Conservation (phyloP, 176 grass and related monocot species). For the Oryza rufipogon region DNA sequence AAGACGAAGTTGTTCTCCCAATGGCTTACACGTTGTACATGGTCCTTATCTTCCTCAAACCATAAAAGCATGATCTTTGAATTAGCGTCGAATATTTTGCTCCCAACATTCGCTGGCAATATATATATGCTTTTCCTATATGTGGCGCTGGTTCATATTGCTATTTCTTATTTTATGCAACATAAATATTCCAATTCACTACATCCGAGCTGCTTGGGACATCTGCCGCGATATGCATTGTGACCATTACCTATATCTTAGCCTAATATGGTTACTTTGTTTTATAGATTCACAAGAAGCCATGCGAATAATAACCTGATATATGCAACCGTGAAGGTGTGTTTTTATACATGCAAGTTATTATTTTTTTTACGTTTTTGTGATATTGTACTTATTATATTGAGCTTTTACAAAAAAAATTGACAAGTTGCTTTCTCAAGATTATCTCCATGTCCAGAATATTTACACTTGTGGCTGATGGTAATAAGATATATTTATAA, state of each 20-base stretch:
- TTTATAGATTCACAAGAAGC: slow-evolving; percentile 49
- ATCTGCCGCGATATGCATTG: neutral
- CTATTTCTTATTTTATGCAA: neutral
- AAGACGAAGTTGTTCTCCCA: no score
- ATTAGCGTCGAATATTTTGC: no score
- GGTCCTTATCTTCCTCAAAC: no score
- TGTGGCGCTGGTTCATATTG: no score
- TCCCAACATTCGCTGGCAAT: no score
- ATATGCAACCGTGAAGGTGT: slow-evolving; percentile 67
- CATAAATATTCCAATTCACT: neutral
- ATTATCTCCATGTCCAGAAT: no score
- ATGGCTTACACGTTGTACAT: no score
- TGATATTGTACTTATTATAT: no score
- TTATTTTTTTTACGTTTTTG: neutral
- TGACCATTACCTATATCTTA: neutral
- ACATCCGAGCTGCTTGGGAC: neutral
- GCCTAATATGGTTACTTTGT: neutral
- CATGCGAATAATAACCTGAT: slow-evolving; percentile 55
- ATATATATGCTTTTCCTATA: no score
- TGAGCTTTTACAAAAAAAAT: no score
- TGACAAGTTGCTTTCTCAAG: no score
- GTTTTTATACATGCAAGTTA: neutral
- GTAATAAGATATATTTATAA: neutral
- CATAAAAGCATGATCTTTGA: no score
- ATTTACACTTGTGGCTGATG: neutral